These are phyloP conservation scores for Helianthus tuberosus DNA, from an alignment of 129 eudicot genomes.

Conservation along the genomic window DNA sequence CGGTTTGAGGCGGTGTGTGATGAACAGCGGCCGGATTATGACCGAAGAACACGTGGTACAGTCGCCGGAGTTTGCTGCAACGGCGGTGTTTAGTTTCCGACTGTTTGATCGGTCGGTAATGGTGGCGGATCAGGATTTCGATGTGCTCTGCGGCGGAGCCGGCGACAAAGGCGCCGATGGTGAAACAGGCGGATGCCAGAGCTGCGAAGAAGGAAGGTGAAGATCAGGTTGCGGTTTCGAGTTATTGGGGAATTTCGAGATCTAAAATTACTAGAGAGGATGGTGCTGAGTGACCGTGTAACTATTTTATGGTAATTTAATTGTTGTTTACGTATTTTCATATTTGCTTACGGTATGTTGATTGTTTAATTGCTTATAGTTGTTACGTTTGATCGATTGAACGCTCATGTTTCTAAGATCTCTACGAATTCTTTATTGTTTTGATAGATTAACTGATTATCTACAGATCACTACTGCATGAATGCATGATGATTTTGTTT, in stretches of 20 bases:
- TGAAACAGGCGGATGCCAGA: conserved; percentile 30
- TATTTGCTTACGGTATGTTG: neutral
- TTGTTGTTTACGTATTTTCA: neutral
- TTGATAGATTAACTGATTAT: neutral
- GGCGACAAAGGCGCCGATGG: conserved; percentile 34
- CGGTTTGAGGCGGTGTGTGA: conserved; percentile 43
- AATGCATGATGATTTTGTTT: too few relatives aligned
- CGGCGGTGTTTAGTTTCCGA: conserved; percentile 4
- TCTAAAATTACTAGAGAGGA: conserved; percentile 61
- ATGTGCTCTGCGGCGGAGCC: conserved; percentile 49
- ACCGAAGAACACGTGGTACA: conserved; percentile 21
- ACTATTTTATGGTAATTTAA: conserved; percentile 83
- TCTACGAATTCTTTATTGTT: neutral
- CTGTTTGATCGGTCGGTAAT: conserved; percentile 35
- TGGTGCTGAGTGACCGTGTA: conserved; percentile 98
- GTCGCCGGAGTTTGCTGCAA: conserved; percentile 27
- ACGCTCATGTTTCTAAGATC: conserved; percentile 7
- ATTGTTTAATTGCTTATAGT: neutral
- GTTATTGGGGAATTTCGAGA: conserved; percentile 83
- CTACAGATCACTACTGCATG: neutral
- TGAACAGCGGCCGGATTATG: conserved; percentile 33
- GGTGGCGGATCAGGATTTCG: conserved; percentile 35
- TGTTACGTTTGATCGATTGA: neutral
- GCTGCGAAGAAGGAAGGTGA: conserved; percentile 35
- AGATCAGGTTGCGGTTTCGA: conserved; percentile 37